Base-by-base conservation (phyloP, 192 early-diverging fungal species). In the Spizellomyces sp. region DNA sequence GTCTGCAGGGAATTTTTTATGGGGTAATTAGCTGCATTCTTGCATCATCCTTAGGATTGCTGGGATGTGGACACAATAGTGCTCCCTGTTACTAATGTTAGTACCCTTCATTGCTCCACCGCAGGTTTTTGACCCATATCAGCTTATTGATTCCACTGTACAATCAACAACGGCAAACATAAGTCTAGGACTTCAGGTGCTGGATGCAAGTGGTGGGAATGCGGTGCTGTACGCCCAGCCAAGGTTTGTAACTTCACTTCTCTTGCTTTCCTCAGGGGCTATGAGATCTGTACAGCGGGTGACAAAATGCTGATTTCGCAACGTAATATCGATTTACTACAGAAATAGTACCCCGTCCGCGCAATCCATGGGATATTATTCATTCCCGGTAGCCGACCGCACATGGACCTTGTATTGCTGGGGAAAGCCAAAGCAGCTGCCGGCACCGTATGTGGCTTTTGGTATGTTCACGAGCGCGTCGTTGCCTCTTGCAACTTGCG, bases 331-430 rank as follows among this genome's bases (percentile, higher is more conserved):
- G 12, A 54, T 19, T 54, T 4, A 54, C 12, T n/a, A 4, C 50
- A 67, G 50, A 46, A 41, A 36, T 36, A 22, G 12, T 19, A 14
- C 50, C 9, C 14, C 45, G n/a, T 9, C 10, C 9, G 58, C 44
- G 36, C 6, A 46, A 12, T 45, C 68, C 5, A 48, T 70, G 36
- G 68, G 68, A 9, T 58, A 45, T 45, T 70, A 70, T 48, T 15
- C 7, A 7, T 48, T 70, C 46, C 5, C 58, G 10, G 8, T 70
- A 9, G 58, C 44, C 43, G 45, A 70, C 27, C 55, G 68, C 19
- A 27, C 42, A 60, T 70, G 68, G 68, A 70, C 8, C 8, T 5
- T 70, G 6, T 57, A n/a, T 14, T 70, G 68, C 44, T 70, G 45
- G 44, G 68, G 68, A 43, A 12, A 9, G 1, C 7, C 52, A 36